Base-by-base conservation (phyloP, 2,329 filamentous ascomycete genomes). In the Capronia americana region DNA sequence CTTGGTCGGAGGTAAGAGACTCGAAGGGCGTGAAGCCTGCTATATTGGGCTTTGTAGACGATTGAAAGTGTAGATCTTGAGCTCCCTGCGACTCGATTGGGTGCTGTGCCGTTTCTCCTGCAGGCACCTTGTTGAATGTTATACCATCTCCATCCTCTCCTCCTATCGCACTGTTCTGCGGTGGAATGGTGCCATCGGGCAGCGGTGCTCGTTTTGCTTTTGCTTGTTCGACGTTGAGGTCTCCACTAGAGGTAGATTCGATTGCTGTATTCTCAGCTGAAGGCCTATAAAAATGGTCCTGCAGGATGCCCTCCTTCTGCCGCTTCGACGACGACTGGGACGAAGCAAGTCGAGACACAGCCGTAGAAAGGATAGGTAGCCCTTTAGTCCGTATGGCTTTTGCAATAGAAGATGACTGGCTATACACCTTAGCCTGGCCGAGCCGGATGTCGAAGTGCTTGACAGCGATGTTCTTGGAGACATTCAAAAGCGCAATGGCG, bases 401-500 rank as follows among this genome's bases (percentile, higher is more conserved):
- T 30, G 87, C 86, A 56, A 91, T 76, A 32, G 85, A 86, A 2
- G 89, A 91, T 0, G 89, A 90, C 70, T 85, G 83, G 57, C 80
- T 87, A 76, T 86, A 90, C 56, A 87, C 77, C 74, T 90, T 85
- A 72, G 89, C 79, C 75, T 91, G 88, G 62, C 84, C 83, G 61
- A 83, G 81, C 24, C 87, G 86, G 57, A 89, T 82, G 50, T 79
- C 80, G 64, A 87, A 77, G 74, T 90, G 88, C 76, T 87, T 86
- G 78, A 78, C 82, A 73, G 89, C 90, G 67, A 93, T 84, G 38
- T 86, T 86, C 66, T 88, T 86, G 58, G 90, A 89, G 75, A 88
- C 90, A 81, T 85, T 87, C 77, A 90, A 83, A 70, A 93, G 83
- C 67, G 88, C 86, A 71, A 88, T 87, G 73, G 90, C 81, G 80